phyloP scores from a whole-genome alignment of 495 filamentous ascomycete species.

The Glarea lozoyensis region DNA sequence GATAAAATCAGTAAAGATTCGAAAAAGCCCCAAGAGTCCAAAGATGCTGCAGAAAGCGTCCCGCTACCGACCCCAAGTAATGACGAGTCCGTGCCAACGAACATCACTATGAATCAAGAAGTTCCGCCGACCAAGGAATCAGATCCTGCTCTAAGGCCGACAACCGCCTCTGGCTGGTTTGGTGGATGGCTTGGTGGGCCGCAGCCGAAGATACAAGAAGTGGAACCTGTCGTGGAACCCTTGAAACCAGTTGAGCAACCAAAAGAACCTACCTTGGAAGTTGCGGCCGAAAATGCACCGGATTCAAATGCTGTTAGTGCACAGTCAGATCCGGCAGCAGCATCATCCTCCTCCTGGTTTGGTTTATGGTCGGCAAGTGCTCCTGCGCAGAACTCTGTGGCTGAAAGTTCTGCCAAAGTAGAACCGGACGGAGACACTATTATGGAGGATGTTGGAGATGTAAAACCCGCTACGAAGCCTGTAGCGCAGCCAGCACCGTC shows the following conservation, averaged over 20 bases:
- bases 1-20: not conserved
- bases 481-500: slow-evolving; percentile 17
- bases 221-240: too few species aligned
- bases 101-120: not conserved
- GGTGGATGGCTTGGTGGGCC: slow-evolving; percentile 43
- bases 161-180: slow-evolving; percentile 42
- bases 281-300: slow-evolving; percentile 1
- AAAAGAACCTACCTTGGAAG: slow-evolving; percentile 7
- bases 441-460: slow-evolving; percentile 19
- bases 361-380: slow-evolving; percentile 35
- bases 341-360: slow-evolving; percentile 38
- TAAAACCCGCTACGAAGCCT: slow-evolving; percentile 10
- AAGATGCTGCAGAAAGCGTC: not conserved
- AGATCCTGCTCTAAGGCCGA: slow-evolving; percentile 20
- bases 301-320: not conserved
- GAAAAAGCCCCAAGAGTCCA: not conserved
- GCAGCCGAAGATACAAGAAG: not conserved
- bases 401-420: slow-evolving; percentile 9
- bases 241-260: not conserved
- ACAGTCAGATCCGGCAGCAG: too few species aligned
- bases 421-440: slow-evolving; percentile 18
- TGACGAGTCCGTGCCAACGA: not conserved
- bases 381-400: slow-evolving; percentile 6
- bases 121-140: slow-evolving; percentile 2
- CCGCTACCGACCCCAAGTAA: too few species aligned